phyloP scores from a whole-genome alignment of 306 rosid species.

The Crotalaria pallida region DNA sequence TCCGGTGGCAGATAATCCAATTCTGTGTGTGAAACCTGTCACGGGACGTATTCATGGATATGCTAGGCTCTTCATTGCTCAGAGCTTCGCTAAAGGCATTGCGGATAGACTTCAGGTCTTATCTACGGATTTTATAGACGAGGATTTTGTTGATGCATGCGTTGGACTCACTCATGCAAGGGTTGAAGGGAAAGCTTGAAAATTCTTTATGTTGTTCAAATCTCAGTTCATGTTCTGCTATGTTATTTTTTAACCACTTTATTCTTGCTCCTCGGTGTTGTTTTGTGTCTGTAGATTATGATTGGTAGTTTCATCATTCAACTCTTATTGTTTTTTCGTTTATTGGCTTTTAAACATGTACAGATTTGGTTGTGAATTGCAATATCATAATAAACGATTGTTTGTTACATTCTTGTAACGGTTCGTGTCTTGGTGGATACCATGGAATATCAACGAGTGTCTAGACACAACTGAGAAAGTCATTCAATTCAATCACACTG shows the following conservation, averaged over 20 bases:
- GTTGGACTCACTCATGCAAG: slow-evolving; percentile 69
- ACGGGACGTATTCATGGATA: slow-evolving; percentile 61
- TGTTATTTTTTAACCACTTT: neutral
- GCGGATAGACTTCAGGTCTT: slow-evolving; percentile 63
- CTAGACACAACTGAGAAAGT: neutral
- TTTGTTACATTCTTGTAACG: neutral
- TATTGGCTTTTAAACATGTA: neutral
- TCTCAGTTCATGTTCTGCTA: neutral
- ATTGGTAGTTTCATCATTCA: neutral
- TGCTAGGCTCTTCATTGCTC: slow-evolving; percentile 65
- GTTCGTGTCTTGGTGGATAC: neutral
- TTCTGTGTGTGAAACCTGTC: slow-evolving; percentile 75
- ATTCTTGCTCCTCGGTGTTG: neutral
- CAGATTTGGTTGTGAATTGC: neutral
- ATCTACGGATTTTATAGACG: slow-evolving; percentile 74
- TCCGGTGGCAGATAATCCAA: slow-evolving; percentile 69
- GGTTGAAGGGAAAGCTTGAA: slow-evolving; percentile 59
- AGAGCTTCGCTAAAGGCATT: slow-evolving; percentile 40
- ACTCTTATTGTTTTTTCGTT: neutral
- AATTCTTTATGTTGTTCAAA: neutral
- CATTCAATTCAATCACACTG: neutral
- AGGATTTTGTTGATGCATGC: slow-evolving; percentile 83
- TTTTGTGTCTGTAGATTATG: neutral
- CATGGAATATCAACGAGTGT: neutral
- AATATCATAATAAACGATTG: neutral